Percentiles rank a stretch among this genome's conserved stretches.
phyloP scores from a whole-genome alignment of 257 asterid genomes.

The Solanum habrochaites region DNA sequence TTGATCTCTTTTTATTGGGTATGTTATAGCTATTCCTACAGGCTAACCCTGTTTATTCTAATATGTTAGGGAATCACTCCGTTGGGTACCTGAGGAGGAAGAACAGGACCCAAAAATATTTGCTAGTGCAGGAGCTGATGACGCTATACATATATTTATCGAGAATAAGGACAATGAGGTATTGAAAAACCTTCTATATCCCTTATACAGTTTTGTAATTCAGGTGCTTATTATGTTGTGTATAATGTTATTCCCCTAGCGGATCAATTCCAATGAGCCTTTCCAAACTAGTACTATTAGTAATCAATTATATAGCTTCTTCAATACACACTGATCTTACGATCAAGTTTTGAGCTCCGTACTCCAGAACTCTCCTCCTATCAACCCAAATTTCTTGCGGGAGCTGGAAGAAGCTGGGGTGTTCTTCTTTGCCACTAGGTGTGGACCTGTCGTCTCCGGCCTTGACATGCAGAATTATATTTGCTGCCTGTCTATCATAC shows the following conservation, averaged over 20 bases:
- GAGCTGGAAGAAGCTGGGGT: not conserved
- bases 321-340: not conserved
- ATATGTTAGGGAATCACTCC: slow-evolving; percentile 36
- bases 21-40: not conserved
- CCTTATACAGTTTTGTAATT: not conserved
- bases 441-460: no score
- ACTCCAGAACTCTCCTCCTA: not conserved
- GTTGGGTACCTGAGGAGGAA: accelerated
- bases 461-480: no score
- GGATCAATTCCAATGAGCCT: not conserved
- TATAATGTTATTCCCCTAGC: not conserved
- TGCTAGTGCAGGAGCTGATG: slow-evolving; percentile 80
- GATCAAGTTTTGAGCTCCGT: not conserved
- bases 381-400: not conserved
- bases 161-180: slow-evolving; percentile 55
- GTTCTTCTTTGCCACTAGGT: no score
- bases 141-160: slow-evolving; percentile 71
- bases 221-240: not conserved
- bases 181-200: not conserved
- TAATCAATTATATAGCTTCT: not conserved
- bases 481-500: no score
- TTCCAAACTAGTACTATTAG: not conserved
- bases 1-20: not conserved
- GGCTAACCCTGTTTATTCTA: not conserved
- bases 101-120: slow-evolving; percentile 22